phyloP scores from a whole-genome alignment of 2,329 filamentous ascomycete species.

The Ophiostoma montium region DNA sequence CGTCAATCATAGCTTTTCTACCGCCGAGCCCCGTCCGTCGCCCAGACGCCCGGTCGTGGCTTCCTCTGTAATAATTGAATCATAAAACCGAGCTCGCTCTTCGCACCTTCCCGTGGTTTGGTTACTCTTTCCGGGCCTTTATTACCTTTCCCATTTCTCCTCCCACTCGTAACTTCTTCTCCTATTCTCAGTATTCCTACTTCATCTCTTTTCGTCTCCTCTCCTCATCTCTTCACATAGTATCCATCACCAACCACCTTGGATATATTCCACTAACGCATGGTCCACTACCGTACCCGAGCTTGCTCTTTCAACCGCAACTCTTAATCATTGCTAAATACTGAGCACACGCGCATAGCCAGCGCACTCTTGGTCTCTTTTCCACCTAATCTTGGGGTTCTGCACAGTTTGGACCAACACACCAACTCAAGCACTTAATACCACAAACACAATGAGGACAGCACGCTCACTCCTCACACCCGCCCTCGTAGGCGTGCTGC shows the following conservation, averaged over 20 bases:
- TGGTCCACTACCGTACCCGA: background rate
- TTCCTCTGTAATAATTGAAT: too few relatives aligned
- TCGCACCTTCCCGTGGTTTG: background rate
- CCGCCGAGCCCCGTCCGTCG: too few relatives aligned
- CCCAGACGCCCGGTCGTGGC: too few relatives aligned
- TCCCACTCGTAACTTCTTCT: background rate
- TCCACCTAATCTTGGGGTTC: background rate
- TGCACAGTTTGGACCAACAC: too few relatives aligned
- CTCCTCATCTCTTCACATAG: background rate
- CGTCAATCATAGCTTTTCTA: too few relatives aligned
- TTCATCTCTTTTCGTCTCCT: background rate
- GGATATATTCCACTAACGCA: background rate
- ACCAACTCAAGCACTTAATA: background rate
- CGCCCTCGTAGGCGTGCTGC: constrained; percentile 13
- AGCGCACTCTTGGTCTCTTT: background rate
- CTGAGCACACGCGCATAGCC: too few relatives aligned
- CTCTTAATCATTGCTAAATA: too few relatives aligned
- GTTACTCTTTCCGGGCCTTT: too few relatives aligned
- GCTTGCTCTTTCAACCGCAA: background rate
- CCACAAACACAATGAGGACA: constrained; percentile 7
- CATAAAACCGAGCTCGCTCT: background rate
- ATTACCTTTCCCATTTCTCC: too few relatives aligned
- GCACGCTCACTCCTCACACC: constrained; percentile 7
- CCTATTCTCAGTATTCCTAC: background rate
- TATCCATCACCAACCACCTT: background rate